These are phyloP conservation scores for Monilinia laxa DNA, from an alignment of 2,329 filamentous ascomycete species.

Conservation along the genomic window DNA sequence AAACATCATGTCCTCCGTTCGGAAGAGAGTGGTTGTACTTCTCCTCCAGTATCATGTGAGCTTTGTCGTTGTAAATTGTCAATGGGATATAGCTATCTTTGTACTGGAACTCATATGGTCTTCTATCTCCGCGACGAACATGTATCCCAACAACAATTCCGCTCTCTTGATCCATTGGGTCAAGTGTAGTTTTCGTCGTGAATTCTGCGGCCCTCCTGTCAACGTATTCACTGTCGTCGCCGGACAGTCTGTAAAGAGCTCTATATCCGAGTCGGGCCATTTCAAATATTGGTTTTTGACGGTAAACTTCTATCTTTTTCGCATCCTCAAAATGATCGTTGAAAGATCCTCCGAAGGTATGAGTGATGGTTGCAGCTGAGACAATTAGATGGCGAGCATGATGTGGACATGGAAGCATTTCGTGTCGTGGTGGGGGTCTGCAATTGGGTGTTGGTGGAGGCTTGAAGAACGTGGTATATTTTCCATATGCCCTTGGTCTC, in stretches of 20 bases:
- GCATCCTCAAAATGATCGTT: conserved; percentile 52
- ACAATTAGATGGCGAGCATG: conserved; percentile 73
- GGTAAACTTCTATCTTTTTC: conserved; percentile 50
- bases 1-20: conserved; percentile 41
- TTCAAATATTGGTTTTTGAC: conserved; percentile 62
- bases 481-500: conserved; percentile 64
- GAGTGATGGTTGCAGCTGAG: conserved; percentile 64
- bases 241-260: conserved; percentile 67
- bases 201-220: conserved; percentile 57
- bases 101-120: conserved; percentile 76
- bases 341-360: conserved; percentile 62
- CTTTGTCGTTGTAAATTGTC: conserved; percentile 63
- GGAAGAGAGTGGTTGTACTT: conserved; percentile 45
- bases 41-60: conserved; percentile 53
- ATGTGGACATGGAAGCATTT: conserved; percentile 78
- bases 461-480: conserved; percentile 70
- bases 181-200: conserved; percentile 46
- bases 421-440: conserved; percentile 67
- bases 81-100: conserved; percentile 75
- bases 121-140: conserved; percentile 75
- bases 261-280: conserved; percentile 71
- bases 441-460: conserved; percentile 65
- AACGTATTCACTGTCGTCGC: conserved; percentile 66
- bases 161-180: conserved; percentile 46
- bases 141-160: conserved; percentile 68